Conservation (phyloP, 208 protist species). For the Sergeia podlipaevii region DNA sequence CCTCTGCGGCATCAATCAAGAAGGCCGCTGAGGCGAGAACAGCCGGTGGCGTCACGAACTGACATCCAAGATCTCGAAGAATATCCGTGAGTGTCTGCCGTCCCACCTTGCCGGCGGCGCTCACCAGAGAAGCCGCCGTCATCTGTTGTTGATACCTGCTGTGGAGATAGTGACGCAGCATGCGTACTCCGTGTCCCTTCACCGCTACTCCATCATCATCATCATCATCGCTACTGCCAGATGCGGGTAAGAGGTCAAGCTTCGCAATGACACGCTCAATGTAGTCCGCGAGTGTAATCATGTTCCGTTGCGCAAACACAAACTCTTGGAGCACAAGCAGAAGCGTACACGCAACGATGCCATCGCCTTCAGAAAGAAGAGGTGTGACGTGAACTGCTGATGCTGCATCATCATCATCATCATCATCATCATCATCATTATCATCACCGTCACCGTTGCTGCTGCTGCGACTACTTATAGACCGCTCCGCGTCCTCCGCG, state of each 20-base stretch:
- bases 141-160: too few species aligned
- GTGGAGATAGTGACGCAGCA: too few species aligned
- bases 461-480: background rate
- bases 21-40: constrained; percentile 6
- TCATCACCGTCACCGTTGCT: background rate
- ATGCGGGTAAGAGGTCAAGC: too few species aligned
- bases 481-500: constrained; percentile 5
- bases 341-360: constrained; percentile 34
- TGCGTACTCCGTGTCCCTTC: too few species aligned
- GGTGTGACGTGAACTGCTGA: background rate
- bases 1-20: background rate
- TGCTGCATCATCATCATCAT: background rate
- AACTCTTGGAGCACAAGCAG: constrained; percentile 67
- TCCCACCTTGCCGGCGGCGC: too few species aligned
- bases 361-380: background rate
- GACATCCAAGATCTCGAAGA: constrained; percentile 56
- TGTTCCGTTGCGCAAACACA: constrained; percentile 33
- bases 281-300: constrained; percentile 56
- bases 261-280: constrained; percentile 63
- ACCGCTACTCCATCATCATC: too few species aligned
- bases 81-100: constrained; percentile 25
- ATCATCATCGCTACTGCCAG: background rate
- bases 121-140: too few species aligned
- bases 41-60: constrained; percentile 41
- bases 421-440: background rate